Evolutionary conservation across 2,329 filamentous ascomycete genomes (phyloP).

Genomic region (Emergomyces pasteurianus): DNA sequence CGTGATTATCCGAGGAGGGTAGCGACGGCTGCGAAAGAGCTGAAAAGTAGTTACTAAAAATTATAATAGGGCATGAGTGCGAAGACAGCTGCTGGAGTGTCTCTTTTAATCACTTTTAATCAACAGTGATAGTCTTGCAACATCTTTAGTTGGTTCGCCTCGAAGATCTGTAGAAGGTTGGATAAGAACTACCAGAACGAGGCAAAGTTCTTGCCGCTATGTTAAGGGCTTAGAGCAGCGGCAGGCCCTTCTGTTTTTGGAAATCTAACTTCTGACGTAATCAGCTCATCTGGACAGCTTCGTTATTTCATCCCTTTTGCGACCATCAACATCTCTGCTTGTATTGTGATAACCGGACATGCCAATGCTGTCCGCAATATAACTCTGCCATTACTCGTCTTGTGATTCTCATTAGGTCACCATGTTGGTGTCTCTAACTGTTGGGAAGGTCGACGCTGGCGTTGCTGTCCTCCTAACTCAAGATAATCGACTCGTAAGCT

Average conservation of each 20-base stretch:
- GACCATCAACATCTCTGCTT: not conserved
- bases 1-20: not conserved
- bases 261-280: not conserved
- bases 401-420: constrained; percentile 17
- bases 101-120: too few relatives aligned
- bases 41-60: too few relatives aligned
- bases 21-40: not conserved
- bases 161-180: not conserved
- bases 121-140: too few relatives aligned
- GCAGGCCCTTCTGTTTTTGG: not conserved
- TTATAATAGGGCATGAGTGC: not conserved
- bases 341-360: not conserved
- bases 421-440: constrained; percentile 95
- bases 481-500: constrained; percentile 82
- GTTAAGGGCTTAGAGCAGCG: not conserved
- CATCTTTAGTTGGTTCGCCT: not conserved
- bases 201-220: not conserved
- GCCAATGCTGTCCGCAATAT: not conserved
- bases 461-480: constrained; percentile 93
- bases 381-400: not conserved
- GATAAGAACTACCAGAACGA: not conserved
- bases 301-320: not conserved
- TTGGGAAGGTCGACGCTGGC: constrained; percentile 98
- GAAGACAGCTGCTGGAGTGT: not conserved
- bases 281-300: constrained; percentile 1